Evolutionary conservation across 805 yeast species (phyloP).

Genomic region (Barnettozyma salicaria): DNA sequence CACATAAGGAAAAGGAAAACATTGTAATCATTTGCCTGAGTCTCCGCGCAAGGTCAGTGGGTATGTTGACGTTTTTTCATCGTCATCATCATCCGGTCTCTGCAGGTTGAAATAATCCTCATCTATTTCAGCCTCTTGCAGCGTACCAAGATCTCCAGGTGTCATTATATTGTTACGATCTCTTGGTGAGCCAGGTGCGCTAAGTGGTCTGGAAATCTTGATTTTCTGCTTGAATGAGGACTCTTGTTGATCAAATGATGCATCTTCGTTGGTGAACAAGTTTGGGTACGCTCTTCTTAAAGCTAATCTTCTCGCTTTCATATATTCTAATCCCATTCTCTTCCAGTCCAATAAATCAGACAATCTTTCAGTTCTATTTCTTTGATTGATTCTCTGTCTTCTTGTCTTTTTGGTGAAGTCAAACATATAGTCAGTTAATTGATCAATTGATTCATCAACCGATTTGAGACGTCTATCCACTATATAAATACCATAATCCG

Average conservation of each 20-base stretch:
- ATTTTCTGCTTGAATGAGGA: conserved; percentile 38
- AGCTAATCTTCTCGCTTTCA: conserved; percentile 89
- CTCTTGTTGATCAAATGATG: conserved; percentile 14
- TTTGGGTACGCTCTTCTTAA: conserved; percentile 92
- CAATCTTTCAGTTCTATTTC: conserved; percentile 93
- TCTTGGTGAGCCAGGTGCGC: conserved; percentile 97
- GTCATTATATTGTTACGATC: conserved; percentile 78
- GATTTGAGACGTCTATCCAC: conserved; percentile 91
- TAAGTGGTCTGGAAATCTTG: conserved; percentile 84
- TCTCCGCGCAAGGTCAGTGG: conserved; percentile 46
- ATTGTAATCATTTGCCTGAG: conserved; percentile 27
- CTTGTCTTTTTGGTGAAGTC: conserved; percentile 84
- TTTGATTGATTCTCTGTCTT: conserved; percentile 95
- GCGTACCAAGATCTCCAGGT: conserved; percentile 96
- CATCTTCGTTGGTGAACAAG: conserved; percentile 42
- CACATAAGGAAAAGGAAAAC: too few relatives aligned
- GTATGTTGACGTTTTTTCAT: conserved; percentile 36
- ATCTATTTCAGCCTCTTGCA: conserved; percentile 81
- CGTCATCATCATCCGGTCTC: conserved; percentile 40
- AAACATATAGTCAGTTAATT: conserved; percentile 82
- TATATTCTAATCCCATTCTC: conserved; percentile 95
- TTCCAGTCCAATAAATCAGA: conserved; percentile 95
- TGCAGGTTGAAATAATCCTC: conserved; percentile 65
- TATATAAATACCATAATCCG: conserved; percentile 94
- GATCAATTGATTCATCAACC: conserved; percentile 90